These are phyloP conservation scores for Herpetomonas samuelpessoai DNA, from an alignment of 208 protist genomes.

Conservation along the genomic window DNA sequence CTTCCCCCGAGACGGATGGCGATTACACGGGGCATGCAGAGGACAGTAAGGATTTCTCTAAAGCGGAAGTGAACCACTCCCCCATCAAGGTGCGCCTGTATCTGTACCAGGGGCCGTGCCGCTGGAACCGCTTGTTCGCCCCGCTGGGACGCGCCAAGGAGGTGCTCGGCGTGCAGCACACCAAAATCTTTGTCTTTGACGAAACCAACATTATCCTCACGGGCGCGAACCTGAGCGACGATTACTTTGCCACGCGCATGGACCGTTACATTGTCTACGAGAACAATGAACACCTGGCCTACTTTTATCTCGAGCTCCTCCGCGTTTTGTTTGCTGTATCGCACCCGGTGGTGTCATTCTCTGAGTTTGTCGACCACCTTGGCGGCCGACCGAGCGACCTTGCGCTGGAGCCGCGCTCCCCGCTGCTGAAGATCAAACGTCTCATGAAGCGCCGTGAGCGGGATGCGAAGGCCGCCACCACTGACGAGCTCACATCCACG, in stretches of 20 bases:
- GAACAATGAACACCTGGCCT: conserved; percentile 49
- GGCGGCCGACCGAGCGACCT: neutral
- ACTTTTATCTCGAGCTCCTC: conserved; percentile 58
- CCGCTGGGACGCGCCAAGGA: conserved; percentile 67
- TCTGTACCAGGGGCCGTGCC: conserved; percentile 67
- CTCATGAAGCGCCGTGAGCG: neutral
- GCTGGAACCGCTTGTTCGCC: conserved; percentile 51
- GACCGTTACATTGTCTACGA: conserved; percentile 90
- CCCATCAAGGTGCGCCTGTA: conserved; percentile 41
- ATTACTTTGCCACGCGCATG: conserved; percentile 94
- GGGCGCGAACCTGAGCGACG: conserved; percentile 93
- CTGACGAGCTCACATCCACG: no score
- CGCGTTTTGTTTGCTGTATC: conserved; percentile 33
- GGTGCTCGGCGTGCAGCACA: conserved; percentile 93
- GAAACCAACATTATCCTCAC: conserved; percentile 75
- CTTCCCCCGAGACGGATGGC: neutral
- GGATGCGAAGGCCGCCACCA: no score
- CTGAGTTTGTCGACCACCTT: conserved; percentile 18
- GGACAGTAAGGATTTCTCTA: neutral
- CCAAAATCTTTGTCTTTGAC: conserved; percentile 94
- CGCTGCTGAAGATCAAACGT: neutral
- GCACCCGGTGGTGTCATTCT: conserved; percentile 41
- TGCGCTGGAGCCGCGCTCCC: neutral
- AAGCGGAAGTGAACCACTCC: neutral
- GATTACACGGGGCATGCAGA: neutral